A percentile compares a stretch with the other conserved stretches of the same genome.
Conservation (phyloP, 1,139 yeast species). For the Diutina ranongensis region DNA sequence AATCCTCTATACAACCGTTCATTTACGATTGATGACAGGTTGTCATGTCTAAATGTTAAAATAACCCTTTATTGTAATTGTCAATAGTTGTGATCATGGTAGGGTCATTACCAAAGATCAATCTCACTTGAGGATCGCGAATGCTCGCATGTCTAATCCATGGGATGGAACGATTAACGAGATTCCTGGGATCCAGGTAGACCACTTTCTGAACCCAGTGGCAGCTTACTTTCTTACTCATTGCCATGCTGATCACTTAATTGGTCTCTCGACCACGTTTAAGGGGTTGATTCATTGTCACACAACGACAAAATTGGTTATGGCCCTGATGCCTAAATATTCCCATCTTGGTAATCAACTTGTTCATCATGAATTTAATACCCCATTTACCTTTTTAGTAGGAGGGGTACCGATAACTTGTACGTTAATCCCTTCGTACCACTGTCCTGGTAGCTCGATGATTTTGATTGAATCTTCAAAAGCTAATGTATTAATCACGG, state of each 20-base stretch:
- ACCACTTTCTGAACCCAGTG: constrained; percentile 26
- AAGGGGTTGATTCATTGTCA: constrained; percentile 40
- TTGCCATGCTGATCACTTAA: constrained; percentile 45
- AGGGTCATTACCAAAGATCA: no score
- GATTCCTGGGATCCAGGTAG: constrained; percentile 29
- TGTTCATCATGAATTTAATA: constrained; percentile 15
- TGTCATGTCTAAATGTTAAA: no score
- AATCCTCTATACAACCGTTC: no score
- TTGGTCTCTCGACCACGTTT: constrained; percentile 33
- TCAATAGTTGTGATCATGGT: no score
- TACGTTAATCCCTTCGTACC: constrained; percentile 34
- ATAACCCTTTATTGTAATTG: no score
- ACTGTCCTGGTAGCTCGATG: constrained; percentile 57
- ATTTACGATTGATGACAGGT: no score
- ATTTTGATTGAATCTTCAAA: constrained; percentile 30
- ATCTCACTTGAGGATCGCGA: no score
- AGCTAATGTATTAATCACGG: constrained; percentile 37
- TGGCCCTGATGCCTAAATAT: constrained; percentile 17
- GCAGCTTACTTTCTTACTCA: constrained; percentile 36
- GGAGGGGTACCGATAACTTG: constrained; percentile 11
- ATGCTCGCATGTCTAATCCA: constrained; percentile 3
- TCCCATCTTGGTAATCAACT: constrained; percentile 15
- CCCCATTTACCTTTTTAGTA: constrained; percentile 14
- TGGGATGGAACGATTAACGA: constrained; percentile 19
- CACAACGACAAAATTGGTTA: constrained; percentile 27